phyloP scores from a whole-genome alignment of 495 filamentous ascomycete species.

The Aspergillus egyptiacus region DNA sequence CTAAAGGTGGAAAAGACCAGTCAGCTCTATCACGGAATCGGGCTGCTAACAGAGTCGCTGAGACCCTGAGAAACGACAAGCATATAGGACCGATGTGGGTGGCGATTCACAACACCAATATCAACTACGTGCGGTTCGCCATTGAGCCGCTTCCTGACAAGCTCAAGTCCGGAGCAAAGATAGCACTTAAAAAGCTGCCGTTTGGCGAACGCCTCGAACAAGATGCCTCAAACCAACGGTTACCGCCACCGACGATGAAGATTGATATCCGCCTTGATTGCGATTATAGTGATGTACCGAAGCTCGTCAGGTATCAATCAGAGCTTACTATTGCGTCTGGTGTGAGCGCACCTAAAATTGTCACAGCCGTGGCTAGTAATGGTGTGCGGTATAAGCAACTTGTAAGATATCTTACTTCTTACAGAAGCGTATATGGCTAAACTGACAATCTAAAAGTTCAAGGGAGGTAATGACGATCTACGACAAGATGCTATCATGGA shows the following conservation, averaged over 20 bases:
- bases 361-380: constrained; percentile 69
- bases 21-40: constrained; percentile 62
- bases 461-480: constrained; percentile 89
- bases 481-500: constrained; percentile 99
- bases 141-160: constrained; percentile 52
- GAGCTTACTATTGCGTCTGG: constrained; percentile 81
- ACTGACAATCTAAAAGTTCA: constrained; percentile 51
- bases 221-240: constrained; percentile 49
- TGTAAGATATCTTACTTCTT: constrained; percentile 35
- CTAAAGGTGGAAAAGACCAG: constrained; percentile 61
- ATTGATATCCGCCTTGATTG: constrained; percentile 65
- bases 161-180: constrained; percentile 61
- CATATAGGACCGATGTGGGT: constrained; percentile 49
- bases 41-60: constrained; percentile 63
- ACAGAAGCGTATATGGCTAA: not conserved
- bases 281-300: constrained; percentile 71
- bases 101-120: constrained; percentile 64
- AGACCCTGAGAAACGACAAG: constrained; percentile 49
- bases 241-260: constrained; percentile 88
- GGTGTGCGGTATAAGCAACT: constrained; percentile 79
- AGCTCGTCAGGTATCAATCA: constrained; percentile 59
- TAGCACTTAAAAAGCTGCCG: constrained; percentile 52
- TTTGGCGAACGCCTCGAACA: constrained; percentile 53
- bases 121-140: constrained; percentile 68
- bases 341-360: constrained; percentile 85